A percentile compares a stretch with the other conserved stretches of the same genome.
phyloP scores from a whole-genome alignment of 176 grass and related monocot species.

The Ensete ventricosum region DNA sequence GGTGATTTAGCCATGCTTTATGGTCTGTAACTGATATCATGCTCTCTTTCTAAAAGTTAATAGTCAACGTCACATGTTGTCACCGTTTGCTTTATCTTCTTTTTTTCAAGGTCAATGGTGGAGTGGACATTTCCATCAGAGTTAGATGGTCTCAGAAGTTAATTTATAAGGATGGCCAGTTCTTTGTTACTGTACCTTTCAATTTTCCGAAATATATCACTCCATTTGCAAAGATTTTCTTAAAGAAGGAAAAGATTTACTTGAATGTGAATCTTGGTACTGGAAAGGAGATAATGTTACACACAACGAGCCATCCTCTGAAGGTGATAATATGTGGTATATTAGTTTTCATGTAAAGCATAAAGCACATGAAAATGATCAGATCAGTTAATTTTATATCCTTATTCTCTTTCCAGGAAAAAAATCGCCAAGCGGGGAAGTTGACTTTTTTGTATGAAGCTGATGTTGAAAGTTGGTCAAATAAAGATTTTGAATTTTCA shows the following conservation, averaged over 20 bases:
- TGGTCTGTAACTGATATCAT: constrained; percentile 11
- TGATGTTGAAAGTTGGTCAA: constrained; percentile 80
- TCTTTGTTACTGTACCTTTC: constrained; percentile 69
- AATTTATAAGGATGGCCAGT: constrained; percentile 51
- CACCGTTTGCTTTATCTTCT: constrained; percentile 1
- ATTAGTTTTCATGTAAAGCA: background rate
- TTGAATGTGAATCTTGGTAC: constrained; percentile 63
- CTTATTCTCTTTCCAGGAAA: constrained; percentile 54
- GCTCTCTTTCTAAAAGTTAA: constrained; percentile 6
- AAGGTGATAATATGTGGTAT: constrained; percentile 45
- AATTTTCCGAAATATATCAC: constrained; percentile 77
- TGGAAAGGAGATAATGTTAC: constrained; percentile 72
- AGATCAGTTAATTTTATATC: constrained; percentile 1
- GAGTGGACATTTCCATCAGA: constrained; percentile 60
- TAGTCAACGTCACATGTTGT: background rate
- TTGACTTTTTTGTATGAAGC: constrained; percentile 72
- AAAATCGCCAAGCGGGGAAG: constrained; percentile 58
- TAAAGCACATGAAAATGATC: background rate
- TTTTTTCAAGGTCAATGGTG: constrained; percentile 59
- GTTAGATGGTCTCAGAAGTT: constrained; percentile 92
- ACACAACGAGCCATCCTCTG: constrained; percentile 69
- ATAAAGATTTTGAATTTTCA: constrained; percentile 70
- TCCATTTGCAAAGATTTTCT: constrained; percentile 68
- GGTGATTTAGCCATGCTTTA: constrained; percentile 36
- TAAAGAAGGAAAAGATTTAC: constrained; percentile 88